Evolutionary conservation across 2,329 filamentous ascomycete species (phyloP), one percentile per base, ranked within the genome.

Genomic region (Pezicula radicicola): DNA sequence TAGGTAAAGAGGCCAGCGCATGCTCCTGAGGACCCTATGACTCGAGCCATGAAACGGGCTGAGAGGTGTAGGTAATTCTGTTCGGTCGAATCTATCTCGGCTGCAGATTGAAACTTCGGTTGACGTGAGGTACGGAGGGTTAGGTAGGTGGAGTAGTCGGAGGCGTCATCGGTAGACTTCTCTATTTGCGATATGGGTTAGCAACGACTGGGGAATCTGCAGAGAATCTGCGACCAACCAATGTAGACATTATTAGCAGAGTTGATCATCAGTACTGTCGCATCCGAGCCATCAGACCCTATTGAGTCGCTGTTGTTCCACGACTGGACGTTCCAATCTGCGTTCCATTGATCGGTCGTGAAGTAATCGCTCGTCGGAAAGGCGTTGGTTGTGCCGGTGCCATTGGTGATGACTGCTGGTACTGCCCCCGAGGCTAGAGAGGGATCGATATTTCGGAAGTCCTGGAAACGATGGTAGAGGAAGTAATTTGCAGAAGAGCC

Each of bases 1-100:
- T 66, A 67, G 7, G 65, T 67, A 52, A 67, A 67, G 9, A 66
- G 56, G 4, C 64, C 65, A 4, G 65, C 63, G 44, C 62, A 65
- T 13, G 65, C 65, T 5, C 65, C 65, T 0, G 59, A 54, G 2
- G 62, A 59, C 3, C 64, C 64, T 6, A 55, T 50, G 1, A 66
- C 60, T 1, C 65, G 60, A 1, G 65, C 65, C 8, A 61, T 36
- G 46, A 66, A 61, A 9, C 65, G 59, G 3, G 57, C 56, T 13
- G 64, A 66, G 27, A 65, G 42, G 52, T 63, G 59, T 3, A 61
- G 50, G 54, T 56, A 65, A 48, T 66, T 62, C 21, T 59, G 48
- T 25, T 59, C 56, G 3, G 41, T 55, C 8, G 58, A 61, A 45
- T 65, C 62, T 39, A 67, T 55, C 47, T 67, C 64, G 35, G 62